Conservation (phyloP, 2,329 filamentous ascomycete species). For the Pseudopyricularia cyperi region DNA sequence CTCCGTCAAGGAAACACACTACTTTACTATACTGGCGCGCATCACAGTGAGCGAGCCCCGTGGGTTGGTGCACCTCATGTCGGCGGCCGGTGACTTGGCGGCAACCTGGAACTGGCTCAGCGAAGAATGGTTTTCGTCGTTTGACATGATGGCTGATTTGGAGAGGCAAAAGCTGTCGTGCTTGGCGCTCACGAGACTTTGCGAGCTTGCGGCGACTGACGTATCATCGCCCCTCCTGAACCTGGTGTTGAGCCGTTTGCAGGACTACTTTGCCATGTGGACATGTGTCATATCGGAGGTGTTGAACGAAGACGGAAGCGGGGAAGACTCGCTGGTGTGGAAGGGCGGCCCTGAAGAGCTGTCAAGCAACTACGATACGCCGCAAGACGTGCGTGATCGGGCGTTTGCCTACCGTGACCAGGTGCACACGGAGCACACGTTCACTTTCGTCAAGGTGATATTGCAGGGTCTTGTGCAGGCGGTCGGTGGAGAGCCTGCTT, state of each 20-base stretch:
- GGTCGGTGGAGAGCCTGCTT: conserved; percentile 51
- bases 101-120: conserved; percentile 47
- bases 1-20: conserved; percentile 68
- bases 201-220: conserved; percentile 41
- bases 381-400: conserved; percentile 38
- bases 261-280: conserved; percentile 67
- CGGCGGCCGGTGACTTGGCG: conserved; percentile 26
- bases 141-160: conserved; percentile 53
- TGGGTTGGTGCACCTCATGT: conserved; percentile 49
- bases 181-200: conserved; percentile 57
- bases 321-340: conserved; percentile 39
- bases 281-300: conserved; percentile 55
- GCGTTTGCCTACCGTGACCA: conserved; percentile 47
- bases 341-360: conserved; percentile 17
- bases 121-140: conserved; percentile 53
- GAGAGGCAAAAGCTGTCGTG: conserved; percentile 59
- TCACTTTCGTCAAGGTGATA: conserved; percentile 49
- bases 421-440: conserved; percentile 52
- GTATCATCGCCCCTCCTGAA: conserved; percentile 26
- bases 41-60: conserved; percentile 60
- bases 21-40: conserved; percentile 70
- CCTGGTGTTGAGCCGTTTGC: conserved; percentile 47
- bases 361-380: conserved; percentile 39
- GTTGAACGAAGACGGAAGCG: conserved; percentile 42
- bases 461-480: conserved; percentile 44